phyloP scores from a whole-genome alignment of 768 basidiomycete genomes.

The Terana coerulea region DNA sequence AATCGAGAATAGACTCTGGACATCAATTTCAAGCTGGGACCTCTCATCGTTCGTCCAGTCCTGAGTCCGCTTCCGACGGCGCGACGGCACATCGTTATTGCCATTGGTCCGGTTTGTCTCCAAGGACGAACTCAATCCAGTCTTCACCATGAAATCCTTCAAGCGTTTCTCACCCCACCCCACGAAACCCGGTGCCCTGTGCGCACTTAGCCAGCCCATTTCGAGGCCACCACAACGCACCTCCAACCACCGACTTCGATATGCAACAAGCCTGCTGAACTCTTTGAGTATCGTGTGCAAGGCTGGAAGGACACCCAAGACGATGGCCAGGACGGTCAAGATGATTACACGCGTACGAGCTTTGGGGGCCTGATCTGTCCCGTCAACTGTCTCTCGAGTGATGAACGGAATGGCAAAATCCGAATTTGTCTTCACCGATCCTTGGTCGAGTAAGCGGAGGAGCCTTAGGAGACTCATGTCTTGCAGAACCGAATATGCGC shows the following conservation, averaged over 20 bases:
- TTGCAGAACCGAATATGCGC: conserved; percentile 63
- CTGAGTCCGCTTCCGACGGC: conserved; percentile 21
- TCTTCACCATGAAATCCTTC: conserved; percentile 64
- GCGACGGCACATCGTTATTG: conserved; percentile 20
- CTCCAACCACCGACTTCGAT: conserved; percentile 56
- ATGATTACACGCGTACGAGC: conserved; percentile 64
- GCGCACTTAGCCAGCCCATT: conserved; percentile 70
- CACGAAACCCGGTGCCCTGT: conserved; percentile 59
- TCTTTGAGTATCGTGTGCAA: conserved; percentile 62
- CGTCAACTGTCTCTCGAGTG: conserved; percentile 34
- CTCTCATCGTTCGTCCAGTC: conserved; percentile 43
- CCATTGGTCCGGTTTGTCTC: conserved; percentile 28
- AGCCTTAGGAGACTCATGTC: conserved; percentile 77
- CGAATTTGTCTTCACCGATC: conserved; percentile 29
- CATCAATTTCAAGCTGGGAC: conserved; percentile 52
- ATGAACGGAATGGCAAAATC: conserved; percentile 25
- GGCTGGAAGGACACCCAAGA: conserved; percentile 62
- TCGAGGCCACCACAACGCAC: conserved; percentile 66
- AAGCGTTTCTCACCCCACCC: conserved; percentile 72
- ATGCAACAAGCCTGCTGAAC: conserved; percentile 52
- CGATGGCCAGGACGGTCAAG: conserved; percentile 56
- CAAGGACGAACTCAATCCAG: conserved; percentile 60
- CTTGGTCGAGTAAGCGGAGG: conserved; percentile 54
- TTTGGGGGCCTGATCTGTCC: conserved; percentile 35
- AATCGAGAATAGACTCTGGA: conserved; percentile 71